Evolutionary conservation across 345 rosid species (phyloP).

Genomic region (Nasturtium officinale): DNA sequence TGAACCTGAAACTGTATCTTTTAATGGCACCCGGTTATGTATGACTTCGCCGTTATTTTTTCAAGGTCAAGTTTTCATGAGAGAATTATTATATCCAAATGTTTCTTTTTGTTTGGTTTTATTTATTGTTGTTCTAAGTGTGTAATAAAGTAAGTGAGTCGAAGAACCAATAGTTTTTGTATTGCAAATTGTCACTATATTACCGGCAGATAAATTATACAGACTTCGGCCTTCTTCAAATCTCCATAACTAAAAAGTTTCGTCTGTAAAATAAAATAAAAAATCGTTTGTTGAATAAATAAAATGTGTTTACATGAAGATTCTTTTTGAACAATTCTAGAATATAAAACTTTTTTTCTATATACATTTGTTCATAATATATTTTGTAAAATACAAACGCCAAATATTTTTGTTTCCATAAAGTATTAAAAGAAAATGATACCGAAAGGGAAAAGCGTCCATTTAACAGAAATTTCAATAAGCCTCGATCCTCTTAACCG

Average conservation of each 20-base stretch:
- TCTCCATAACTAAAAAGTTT: not conserved
- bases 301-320: not conserved
- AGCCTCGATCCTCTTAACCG: not conserved
- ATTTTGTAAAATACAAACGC: not conserved
- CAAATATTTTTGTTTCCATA: not conserved
- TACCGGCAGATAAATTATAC: not conserved
- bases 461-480: not conserved
- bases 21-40: constrained; percentile 28
- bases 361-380: not conserved
- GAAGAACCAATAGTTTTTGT: not conserved
- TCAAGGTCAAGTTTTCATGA: not conserved
- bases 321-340: not conserved
- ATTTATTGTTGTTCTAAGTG: not conserved
- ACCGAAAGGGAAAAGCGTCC: not conserved
- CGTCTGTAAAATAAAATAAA: not conserved
- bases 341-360: not conserved
- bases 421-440: not conserved
- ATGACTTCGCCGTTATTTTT: constrained; percentile 35
- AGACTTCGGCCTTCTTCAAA: not conserved
- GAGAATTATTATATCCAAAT: not conserved
- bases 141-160: not conserved
- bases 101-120: not conserved
- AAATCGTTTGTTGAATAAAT: not conserved
- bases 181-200: not conserved
- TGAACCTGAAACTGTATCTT: constrained; percentile 30